Percentiles rank a stretch among this genome's conserved stretches.
These are phyloP conservation scores for Colletotrichum sp. DNA, from an alignment of 2,329 filamentous ascomycete species.

Conservation along the genomic window DNA sequence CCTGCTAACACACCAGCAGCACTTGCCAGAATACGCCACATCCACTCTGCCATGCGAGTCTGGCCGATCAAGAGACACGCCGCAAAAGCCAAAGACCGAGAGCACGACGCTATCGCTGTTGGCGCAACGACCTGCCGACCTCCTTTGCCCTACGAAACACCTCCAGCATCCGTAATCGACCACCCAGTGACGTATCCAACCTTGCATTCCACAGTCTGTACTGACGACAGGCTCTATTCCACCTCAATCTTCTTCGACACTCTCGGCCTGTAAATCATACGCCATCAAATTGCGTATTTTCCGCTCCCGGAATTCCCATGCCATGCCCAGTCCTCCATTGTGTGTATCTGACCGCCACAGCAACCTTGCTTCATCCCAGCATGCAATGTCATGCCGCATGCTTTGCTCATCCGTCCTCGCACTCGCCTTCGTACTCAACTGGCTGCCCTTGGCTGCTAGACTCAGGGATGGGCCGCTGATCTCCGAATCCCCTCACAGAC, in stretches of 20 bases:
- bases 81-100: slow-evolving; percentile 8
- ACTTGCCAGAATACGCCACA: background rate
- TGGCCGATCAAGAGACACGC: background rate
- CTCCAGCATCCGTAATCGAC: background rate
- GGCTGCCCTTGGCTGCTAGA: background rate
- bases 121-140: background rate
- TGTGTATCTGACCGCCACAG: background rate
- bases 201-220: background rate
- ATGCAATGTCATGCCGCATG: background rate
- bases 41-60: slow-evolving; percentile 5
- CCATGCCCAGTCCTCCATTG: background rate
- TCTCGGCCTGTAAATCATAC: background rate
- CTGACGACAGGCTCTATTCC: background rate
- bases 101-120: background rate
- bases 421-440: background rate
- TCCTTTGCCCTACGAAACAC: background rate
- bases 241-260: background rate
- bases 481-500: slow-evolving; percentile 4
- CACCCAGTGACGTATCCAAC: background rate
- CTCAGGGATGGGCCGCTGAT: slow-evolving; percentile 12
- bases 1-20: background rate
- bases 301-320: background rate
- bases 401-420: background rate
- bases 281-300: background rate
- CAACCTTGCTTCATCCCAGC: background rate